Evolutionary conservation across 192 early-diverging fungal genomes (phyloP), one percentile per base, ranked within the genome.

Genomic region (Rhizophlyctis rosea): DNA sequence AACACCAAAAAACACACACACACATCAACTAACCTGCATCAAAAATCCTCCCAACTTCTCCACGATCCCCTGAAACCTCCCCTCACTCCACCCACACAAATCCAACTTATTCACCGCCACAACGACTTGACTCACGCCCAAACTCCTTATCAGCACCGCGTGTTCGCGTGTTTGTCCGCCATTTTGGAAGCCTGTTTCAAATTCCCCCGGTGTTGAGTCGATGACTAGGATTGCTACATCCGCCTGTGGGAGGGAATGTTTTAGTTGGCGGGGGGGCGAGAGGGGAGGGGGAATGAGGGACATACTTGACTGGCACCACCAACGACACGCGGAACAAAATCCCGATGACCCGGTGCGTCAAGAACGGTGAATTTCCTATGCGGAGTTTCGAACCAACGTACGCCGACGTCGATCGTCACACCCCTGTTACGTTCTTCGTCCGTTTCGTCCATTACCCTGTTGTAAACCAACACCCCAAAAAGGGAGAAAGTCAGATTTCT

Each of bases 311-410:
- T 73, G 3, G 97, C 91, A 3, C 97, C 97, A 1, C 88, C 88
- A 62, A 99, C 97, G 95, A 99, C 98, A 69, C 96, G 94, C n/a
- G 97, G 95, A 53, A 99, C 88, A 74, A 99, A 99, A 75, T 99
- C 97, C 24, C 90, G 81, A 66, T 99, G 97, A 2, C 97, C 97
- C 2, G 97, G 97, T 2, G 95, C 92, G 68, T 99, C 97, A 63
- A 99, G 67, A 13, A 99, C 59, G 3, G 93, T 96, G 61, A 95
- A 96, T 31, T 77, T 71, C 23, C 87, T 79, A 31, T 88, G 64
- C 23, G 67, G 57, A 1, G 95, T 99, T 64, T 90, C 83, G 71
- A 99, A 99, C 57, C 87, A 81, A 30, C 81, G 89, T 50, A 93
- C 88, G 24, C 91, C 97, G 58, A 98, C 84, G 62, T 99, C 95